phyloP scores from a whole-genome alignment of 345 rosid genomes.

The Aethionema arabicum region DNA sequence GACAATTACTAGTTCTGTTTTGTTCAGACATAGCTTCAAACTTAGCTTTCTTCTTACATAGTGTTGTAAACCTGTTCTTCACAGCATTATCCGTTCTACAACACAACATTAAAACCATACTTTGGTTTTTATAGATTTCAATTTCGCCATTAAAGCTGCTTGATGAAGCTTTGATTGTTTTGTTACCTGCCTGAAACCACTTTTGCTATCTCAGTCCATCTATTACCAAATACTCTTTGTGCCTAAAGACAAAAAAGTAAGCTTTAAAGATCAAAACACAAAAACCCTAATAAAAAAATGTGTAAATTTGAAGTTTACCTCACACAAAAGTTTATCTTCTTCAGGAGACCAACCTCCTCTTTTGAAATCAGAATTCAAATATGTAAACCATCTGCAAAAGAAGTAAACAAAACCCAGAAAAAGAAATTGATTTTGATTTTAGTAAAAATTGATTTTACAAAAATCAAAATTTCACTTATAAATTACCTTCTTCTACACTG shows the following conservation, averaged over 20 bases:
- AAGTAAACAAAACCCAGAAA: constrained; percentile 1
- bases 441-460: neutral
- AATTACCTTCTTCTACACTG: constrained; percentile 99
- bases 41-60: constrained; percentile 95
- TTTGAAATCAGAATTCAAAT: constrained; percentile 92
- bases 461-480: constrained; percentile 22
- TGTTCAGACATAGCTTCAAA: constrained; percentile 77
- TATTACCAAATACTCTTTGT: constrained; percentile 83
- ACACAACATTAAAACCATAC: constrained; percentile 15
- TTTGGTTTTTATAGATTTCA: constrained; percentile 7
- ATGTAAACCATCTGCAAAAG: constrained; percentile 83
- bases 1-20: constrained; percentile 39
- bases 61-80: constrained; percentile 91
- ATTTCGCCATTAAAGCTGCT: neutral
- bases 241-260: constrained; percentile 48
- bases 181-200: constrained; percentile 99
- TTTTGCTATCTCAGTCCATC: constrained; percentile 99
- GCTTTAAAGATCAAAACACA: constrained; percentile 10
- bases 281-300: constrained; percentile 9
- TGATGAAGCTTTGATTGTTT: constrained; percentile 5
- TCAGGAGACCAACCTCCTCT: constrained; percentile 99
- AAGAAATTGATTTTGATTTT: neutral
- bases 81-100: constrained; percentile 98
- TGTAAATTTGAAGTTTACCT: constrained; percentile 45
- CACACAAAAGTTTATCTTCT: constrained; percentile 88